These are phyloP conservation scores for Trichophyton mentagrophytes DNA, from an alignment of 2,329 filamentous ascomycete genomes.

Conservation along the genomic window DNA sequence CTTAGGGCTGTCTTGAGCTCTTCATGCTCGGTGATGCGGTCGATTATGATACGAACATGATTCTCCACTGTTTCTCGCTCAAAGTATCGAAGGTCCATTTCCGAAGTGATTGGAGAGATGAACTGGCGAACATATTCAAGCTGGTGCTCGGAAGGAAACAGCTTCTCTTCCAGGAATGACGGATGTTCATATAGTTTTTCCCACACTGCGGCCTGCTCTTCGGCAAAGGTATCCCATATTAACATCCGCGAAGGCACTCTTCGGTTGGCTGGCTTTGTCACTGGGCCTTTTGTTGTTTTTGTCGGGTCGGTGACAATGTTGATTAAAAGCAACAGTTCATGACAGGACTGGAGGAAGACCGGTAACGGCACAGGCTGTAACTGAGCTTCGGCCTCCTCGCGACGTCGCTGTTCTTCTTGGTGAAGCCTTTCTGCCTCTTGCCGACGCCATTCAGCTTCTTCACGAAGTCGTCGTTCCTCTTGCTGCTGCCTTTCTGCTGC, in stretches of 20 bases:
- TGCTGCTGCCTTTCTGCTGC: neutral
- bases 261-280: constrained; percentile 11
- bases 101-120: constrained; percentile 25
- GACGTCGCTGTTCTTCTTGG: neutral
- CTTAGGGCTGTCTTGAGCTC: neutral
- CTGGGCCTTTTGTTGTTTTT: constrained; percentile 10
- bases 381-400: neutral
- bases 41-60: constrained; percentile 24
- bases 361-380: neutral
- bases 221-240: constrained; percentile 7
- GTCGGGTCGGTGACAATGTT: constrained; percentile 10
- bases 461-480: neutral
- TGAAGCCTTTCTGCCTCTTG: too few relatives aligned
- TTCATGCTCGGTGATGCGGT: constrained; percentile 18
- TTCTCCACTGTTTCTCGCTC: constrained; percentile 28
- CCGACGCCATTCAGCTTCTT: neutral
- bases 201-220: constrained; percentile 8
- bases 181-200: constrained; percentile 5
- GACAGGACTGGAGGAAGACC: constrained; percentile 6
- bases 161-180: constrained; percentile 6
- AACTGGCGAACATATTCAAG: constrained; percentile 9
- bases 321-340: constrained; percentile 10
- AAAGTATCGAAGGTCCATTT: constrained; percentile 25
- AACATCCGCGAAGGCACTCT: constrained; percentile 9
- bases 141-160: constrained; percentile 11